Evolutionary conservation across 352 stramenopile species (phyloP).

Genomic region (Pythium rhizo-oryzae): DNA sequence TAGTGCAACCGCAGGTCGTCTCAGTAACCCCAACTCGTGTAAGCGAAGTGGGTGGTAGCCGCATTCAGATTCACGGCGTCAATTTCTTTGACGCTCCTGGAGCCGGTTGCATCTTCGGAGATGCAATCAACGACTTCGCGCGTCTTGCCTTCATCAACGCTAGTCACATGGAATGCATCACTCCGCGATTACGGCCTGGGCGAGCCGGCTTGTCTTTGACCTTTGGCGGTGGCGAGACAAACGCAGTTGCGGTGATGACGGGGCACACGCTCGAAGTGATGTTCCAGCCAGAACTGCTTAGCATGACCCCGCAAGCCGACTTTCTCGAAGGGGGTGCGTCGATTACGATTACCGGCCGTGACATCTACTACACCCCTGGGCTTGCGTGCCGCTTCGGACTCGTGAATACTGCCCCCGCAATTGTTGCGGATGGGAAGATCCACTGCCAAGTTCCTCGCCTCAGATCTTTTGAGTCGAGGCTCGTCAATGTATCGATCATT

Average conservation of each 20-base stretch:
- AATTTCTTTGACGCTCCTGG: slow-evolving; percentile 20
- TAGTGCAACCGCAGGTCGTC: slow-evolving; percentile 8
- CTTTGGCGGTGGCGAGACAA: neutral
- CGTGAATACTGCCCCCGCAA: neutral
- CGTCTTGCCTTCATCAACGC: slow-evolving; percentile 14
- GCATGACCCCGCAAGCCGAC: slow-evolving; percentile 16
- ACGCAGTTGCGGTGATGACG: neutral
- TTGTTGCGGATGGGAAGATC: slow-evolving; percentile 5
- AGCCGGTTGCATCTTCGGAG: slow-evolving; percentile 19
- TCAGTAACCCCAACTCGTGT: slow-evolving; percentile 14
- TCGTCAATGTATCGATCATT: slow-evolving; percentile 26
- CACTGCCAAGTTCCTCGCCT: slow-evolving; percentile 22
- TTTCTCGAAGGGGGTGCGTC: slow-evolving; percentile 19
- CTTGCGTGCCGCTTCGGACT: slow-evolving; percentile 18
- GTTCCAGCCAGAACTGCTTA: slow-evolving; percentile 7
- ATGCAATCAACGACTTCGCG: neutral
- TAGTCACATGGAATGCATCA: slow-evolving; percentile 13
- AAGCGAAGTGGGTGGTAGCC: slow-evolving; percentile 17
- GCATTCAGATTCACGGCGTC: slow-evolving; percentile 6
- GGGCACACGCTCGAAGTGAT: slow-evolving; percentile 12
- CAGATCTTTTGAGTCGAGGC: neutral
- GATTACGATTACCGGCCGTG: slow-evolving; percentile 19
- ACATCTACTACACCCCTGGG: slow-evolving; percentile 19
- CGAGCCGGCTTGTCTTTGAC: neutral
- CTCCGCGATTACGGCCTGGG: slow-evolving; percentile 17